Evolutionary conservation across 139 green algal genomes (phyloP).

Genomic region (Tetraselmis chui): DNA sequence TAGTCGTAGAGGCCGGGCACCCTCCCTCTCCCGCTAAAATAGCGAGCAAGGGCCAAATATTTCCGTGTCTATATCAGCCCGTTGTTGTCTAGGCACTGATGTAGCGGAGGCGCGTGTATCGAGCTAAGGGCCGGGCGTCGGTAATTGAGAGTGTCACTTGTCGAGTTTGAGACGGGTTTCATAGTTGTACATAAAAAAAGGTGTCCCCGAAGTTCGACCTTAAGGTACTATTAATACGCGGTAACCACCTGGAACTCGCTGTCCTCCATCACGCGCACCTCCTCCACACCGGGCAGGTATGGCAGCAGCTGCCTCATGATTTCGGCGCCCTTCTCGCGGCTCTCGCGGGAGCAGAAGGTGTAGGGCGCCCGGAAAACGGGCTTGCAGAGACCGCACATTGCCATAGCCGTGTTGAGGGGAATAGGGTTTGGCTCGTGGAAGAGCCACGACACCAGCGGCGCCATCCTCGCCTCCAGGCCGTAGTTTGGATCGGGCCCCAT

Average conservation of each 20-base stretch:
- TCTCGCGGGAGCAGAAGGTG: constrained; percentile 62
- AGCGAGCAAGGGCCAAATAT: too few relatives aligned
- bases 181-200: too few relatives aligned
- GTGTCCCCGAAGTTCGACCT: too few relatives aligned
- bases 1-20: too few relatives aligned
- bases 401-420: constrained; percentile 85
- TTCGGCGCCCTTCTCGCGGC: constrained; percentile 65
- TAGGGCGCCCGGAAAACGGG: constrained; percentile 86
- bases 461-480: constrained; percentile 37
- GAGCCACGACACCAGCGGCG: constrained; percentile 72
- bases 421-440: constrained; percentile 98
- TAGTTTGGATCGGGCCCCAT: constrained; percentile 60
- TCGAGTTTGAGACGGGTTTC: too few relatives aligned
- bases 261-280: constrained; percentile 76
- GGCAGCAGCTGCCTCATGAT: constrained; percentile 70
- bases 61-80: too few relatives aligned
- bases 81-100: too few relatives aligned
- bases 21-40: too few relatives aligned
- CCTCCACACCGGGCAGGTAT: constrained; percentile 71
- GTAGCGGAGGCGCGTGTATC: too few relatives aligned
- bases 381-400: constrained; percentile 27
- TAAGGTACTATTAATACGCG: too few relatives aligned
- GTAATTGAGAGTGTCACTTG: too few relatives aligned
- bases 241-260: constrained; percentile 60
- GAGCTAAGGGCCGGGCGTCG: too few relatives aligned